Percentiles rank a stretch among this genome's conserved stretches.
Conservation (phyloP, 2,329 filamentous ascomycete genomes). For the Huntiella decipiens region DNA sequence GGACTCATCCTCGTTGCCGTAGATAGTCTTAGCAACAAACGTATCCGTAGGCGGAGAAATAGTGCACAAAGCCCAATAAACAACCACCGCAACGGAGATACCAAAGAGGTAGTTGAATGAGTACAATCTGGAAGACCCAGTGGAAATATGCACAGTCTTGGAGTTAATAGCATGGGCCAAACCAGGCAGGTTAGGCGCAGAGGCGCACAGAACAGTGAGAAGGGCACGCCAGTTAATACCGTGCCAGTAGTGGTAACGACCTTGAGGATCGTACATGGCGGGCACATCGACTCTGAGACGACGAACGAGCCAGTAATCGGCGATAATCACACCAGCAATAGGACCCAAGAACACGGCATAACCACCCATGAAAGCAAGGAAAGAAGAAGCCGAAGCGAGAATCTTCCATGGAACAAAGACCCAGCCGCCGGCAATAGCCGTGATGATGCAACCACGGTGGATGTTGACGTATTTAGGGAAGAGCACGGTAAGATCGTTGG, state of each 20-base stretch:
- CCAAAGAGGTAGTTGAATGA: slow-evolving; percentile 16
- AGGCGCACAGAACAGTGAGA: slow-evolving; percentile 23
- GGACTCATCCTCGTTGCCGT: not conserved
- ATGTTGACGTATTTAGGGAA: slow-evolving; percentile 18
- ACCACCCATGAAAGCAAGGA: slow-evolving; percentile 18
- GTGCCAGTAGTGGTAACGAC: slow-evolving; percentile 24
- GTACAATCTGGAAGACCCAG: slow-evolving; percentile 12
- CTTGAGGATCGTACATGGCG: slow-evolving; percentile 23
- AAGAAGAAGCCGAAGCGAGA: slow-evolving; percentile 16
- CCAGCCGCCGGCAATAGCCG: slow-evolving; percentile 18
- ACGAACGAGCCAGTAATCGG: slow-evolving; percentile 23
- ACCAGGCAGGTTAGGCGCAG: slow-evolving; percentile 23
- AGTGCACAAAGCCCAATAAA: slow-evolving; percentile 12
- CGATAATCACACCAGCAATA: slow-evolving; percentile 23
- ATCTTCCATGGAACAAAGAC: slow-evolving; percentile 21
- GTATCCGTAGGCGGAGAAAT: slow-evolving; percentile 10
- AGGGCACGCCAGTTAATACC: slow-evolving; percentile 24
- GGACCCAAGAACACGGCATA: slow-evolving; percentile 22
- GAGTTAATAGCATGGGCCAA: slow-evolving; percentile 17
- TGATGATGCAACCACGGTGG: slow-evolving; percentile 17
- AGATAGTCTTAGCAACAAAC: slow-evolving; percentile 7
- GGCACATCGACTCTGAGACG: slow-evolving; percentile 21
- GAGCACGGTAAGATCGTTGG: slow-evolving; percentile 17
- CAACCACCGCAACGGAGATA: slow-evolving; percentile 12
- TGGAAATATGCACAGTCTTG: slow-evolving; percentile 7